Percentiles rank a stretch among this genome's conserved stretches.
Evolutionary conservation across 2,329 filamentous ascomycete genomes (phyloP).

Genomic region (Davidsoniella australis): DNA sequence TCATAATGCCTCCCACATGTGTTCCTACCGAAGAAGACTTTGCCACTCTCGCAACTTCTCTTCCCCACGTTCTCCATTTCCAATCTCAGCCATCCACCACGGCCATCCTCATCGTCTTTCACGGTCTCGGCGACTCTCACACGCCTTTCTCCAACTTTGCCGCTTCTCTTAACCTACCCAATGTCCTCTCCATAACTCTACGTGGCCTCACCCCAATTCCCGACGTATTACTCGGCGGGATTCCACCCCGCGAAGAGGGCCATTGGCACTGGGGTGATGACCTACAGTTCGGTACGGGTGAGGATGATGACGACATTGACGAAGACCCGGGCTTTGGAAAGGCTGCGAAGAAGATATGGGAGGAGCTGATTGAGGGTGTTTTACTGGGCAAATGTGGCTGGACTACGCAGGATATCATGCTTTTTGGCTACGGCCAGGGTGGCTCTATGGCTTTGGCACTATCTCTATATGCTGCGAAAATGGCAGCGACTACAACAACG

Average conservation of each 20-base stretch:
- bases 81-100: slow-evolving; percentile 44
- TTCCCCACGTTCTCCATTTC: slow-evolving; percentile 30
- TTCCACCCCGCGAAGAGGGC: slow-evolving; percentile 10
- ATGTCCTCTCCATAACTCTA: slow-evolving; percentile 58
- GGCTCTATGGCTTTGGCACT: slow-evolving; percentile 43
- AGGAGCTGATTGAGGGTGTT: slow-evolving; percentile 32
- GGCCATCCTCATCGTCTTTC: slow-evolving; percentile 64
- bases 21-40: slow-evolving; percentile 36
- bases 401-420: slow-evolving; percentile 38
- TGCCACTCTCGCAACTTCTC: slow-evolving; percentile 22
- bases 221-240: slow-evolving; percentile 38
- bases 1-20: slow-evolving; percentile 19
- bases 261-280: slow-evolving; percentile 54
- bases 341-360: slow-evolving; percentile 29
- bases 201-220: slow-evolving; percentile 55
- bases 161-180: slow-evolving; percentile 51
- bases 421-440: slow-evolving; percentile 53
- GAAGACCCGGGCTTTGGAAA: slow-evolving; percentile 43
- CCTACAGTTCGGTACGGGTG: slow-evolving; percentile 32
- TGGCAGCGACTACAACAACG: neutral
- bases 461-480: slow-evolving; percentile 21
- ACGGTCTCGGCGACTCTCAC: slow-evolving; percentile 67
- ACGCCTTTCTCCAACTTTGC: slow-evolving; percentile 52
- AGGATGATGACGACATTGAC: slow-evolving; percentile 27
- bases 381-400: slow-evolving; percentile 42